Base-by-base conservation (phyloP, 1,284 basidiomycete genomes). In the Omphalotus olearius region DNA sequence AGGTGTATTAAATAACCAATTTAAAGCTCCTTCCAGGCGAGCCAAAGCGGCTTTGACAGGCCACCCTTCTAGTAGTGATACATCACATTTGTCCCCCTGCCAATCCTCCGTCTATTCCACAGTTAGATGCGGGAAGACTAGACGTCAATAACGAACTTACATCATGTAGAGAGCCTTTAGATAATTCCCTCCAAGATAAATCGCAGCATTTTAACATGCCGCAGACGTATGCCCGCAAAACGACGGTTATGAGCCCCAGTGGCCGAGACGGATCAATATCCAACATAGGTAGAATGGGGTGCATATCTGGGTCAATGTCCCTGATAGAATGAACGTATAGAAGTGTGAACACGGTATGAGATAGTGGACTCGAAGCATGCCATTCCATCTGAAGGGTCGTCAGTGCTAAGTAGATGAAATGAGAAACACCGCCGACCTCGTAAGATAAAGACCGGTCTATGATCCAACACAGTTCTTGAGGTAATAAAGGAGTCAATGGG, bases 171-270 rank as follows among this genome's bases (percentile, higher is more conserved):
- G 81, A 74, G 18, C 84, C 82, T 62, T 83, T 87, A 16, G 76
- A 74, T 11, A 97, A 69, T 62, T 94, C 91, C 55, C 84, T 75
- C 85, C 91, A 96, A 0, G 82, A 79, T 9, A 94, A 65, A 68
- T 93, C 91, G 61, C 91, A 86, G 51, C 79, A 88, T 64, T 98
- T 98, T 54, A 94, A 72, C 41, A 91, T 68, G 0, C 82, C 92
- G 42, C 88, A 73, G 5, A 91, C 72, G 45, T 76, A 85, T 0
- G 90, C 76, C 36, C 87, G 74, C 10, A 98, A 69, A 7, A 94
- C 86, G 9, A 85, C 61, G 2, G 82, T 81, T 50, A 91, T 64
- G 20, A 92, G 77, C 61, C 81, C 78, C 11, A 70, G 60, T 0
- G 83, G 82, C 2, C 80, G 75, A 1, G 59, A 51, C 1, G 68